Evolutionary conservation across 208 protist genomes (phyloP).

Genomic region (Acanthamoeba healyi): DNA sequence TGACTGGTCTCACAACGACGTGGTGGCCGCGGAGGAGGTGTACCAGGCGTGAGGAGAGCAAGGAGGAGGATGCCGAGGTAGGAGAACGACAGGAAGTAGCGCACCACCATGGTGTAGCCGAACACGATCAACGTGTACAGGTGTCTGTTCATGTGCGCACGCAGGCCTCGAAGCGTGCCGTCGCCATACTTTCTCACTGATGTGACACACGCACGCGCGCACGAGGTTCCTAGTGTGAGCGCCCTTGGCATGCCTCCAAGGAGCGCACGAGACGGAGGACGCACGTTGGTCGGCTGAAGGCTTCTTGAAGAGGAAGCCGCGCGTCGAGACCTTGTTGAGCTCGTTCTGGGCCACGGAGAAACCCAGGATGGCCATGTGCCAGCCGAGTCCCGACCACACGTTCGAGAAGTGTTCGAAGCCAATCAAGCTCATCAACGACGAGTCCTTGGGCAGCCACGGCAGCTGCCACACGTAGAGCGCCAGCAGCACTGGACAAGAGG

Average conservation of each 20-base stretch:
- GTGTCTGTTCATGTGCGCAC: background rate
- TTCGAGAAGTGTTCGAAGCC: slow-evolving; percentile 66
- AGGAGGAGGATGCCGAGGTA: slow-evolving; percentile 56
- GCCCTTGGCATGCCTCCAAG: no score
- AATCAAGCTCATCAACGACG: slow-evolving; percentile 21
- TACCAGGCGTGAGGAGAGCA: slow-evolving; percentile 45
- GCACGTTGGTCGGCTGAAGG: slow-evolving; percentile 22
- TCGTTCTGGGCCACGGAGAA: slow-evolving; percentile 73
- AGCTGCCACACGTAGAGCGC: slow-evolving; percentile 73
- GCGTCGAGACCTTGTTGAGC: slow-evolving; percentile 61
- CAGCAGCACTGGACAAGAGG: background rate
- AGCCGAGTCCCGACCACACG: slow-evolving; percentile 4
- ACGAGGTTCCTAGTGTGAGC: no score
- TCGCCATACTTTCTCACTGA: slow-evolving; percentile 47
- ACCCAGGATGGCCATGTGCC: slow-evolving; percentile 57
- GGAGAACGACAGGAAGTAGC: slow-evolving; percentile 59
- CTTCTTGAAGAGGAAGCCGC: slow-evolving; percentile 69
- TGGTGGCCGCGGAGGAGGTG: background rate
- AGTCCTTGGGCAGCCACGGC: slow-evolving; percentile 28
- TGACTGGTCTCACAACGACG: no score
- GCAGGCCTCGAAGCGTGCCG: slow-evolving; percentile 37
- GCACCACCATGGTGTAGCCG: slow-evolving; percentile 59
- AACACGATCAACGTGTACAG: slow-evolving; percentile 48
- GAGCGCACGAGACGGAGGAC: background rate
- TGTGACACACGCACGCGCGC: background rate